Evolutionary conservation across 306 rosid genomes (phyloP).

Genomic region (Crotalaria pallida): DNA sequence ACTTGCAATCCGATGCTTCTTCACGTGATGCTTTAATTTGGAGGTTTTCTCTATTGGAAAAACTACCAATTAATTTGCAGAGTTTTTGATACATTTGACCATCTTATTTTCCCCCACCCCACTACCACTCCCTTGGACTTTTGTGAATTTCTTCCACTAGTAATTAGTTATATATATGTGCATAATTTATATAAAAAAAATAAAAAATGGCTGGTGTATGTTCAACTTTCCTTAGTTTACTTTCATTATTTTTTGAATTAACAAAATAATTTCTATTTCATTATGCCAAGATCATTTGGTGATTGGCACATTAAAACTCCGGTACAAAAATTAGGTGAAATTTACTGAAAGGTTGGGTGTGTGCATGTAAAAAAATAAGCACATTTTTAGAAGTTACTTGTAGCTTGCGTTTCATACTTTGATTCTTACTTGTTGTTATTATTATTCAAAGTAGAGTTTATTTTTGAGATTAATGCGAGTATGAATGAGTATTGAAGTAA

Average conservation of each 20-base stretch:
- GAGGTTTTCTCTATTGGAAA: slow-evolving; percentile 32
- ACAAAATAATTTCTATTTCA: too few relatives aligned
- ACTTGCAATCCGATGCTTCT: slow-evolving; percentile 45
- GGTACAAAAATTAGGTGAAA: background rate
- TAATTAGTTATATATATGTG: too few relatives aligned
- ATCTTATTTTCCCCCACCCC: slow-evolving; percentile 21
- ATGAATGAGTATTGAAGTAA: too few relatives aligned
- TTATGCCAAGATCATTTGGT: too few relatives aligned
- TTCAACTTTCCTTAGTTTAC: too few relatives aligned
- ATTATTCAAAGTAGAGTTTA: background rate
- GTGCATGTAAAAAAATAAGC: background rate
- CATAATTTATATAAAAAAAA: too few relatives aligned
- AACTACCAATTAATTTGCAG: slow-evolving; percentile 1
- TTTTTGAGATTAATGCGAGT: too few relatives aligned
- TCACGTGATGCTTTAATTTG: slow-evolving; percentile 62
- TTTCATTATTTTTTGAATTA: too few relatives aligned
- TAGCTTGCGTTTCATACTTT: background rate
- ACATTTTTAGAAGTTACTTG: background rate
- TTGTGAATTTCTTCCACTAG: background rate
- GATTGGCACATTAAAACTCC: background rate
- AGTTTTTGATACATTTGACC: slow-evolving; percentile 29
- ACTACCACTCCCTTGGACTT: slow-evolving; percentile 9
- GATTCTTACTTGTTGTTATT: background rate
- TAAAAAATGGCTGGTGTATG: too few relatives aligned
- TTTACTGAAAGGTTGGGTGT: background rate